Evolutionary conservation across 129 eudicot species (phyloP).

Genomic region (Smallanthus sonchifolius): DNA sequence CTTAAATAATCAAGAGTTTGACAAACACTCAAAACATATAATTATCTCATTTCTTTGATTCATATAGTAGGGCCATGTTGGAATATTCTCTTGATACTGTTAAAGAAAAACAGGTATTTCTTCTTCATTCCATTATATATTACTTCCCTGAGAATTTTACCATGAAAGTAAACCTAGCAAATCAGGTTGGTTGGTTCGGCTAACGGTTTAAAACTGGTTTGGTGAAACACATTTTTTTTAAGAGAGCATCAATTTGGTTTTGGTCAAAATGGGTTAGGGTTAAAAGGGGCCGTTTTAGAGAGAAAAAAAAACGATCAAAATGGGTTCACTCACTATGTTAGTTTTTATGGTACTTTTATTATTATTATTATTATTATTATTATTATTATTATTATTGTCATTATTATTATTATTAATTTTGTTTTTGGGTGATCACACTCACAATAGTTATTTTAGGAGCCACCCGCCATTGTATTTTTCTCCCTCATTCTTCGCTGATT

Average conservation of each 20-base stretch:
- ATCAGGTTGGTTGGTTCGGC: neutral
- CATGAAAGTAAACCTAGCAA: neutral
- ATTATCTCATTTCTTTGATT: neutral
- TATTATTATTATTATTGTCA: too few species aligned
- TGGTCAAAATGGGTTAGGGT: neutral
- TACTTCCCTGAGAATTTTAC: neutral
- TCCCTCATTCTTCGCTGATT: constrained; percentile 7
- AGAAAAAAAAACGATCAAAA: too few species aligned
- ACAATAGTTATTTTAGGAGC: constrained; percentile 15
- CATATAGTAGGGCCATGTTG: too few species aligned
- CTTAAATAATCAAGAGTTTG: neutral
- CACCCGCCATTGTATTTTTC: constrained; percentile 14
- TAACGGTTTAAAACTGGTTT: neutral
- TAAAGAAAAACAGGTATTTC: constrained; percentile 23
- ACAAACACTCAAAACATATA: neutral
- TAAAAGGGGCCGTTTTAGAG: neutral
- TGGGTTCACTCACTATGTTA: neutral
- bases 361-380: too few species aligned
- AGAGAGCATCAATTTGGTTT: neutral
- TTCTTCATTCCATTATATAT: neutral
- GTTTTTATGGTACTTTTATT: too few species aligned
- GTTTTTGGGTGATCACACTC: constrained; percentile 9
- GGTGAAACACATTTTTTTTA: neutral
- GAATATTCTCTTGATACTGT: constrained; percentile 15
- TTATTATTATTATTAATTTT: neutral